A percentile compares a stretch with the other conserved stretches of the same genome.
These are phyloP conservation scores for Leccinum pellstonianum DNA, from an alignment of 768 basidiomycete species.

Conservation along the genomic window DNA sequence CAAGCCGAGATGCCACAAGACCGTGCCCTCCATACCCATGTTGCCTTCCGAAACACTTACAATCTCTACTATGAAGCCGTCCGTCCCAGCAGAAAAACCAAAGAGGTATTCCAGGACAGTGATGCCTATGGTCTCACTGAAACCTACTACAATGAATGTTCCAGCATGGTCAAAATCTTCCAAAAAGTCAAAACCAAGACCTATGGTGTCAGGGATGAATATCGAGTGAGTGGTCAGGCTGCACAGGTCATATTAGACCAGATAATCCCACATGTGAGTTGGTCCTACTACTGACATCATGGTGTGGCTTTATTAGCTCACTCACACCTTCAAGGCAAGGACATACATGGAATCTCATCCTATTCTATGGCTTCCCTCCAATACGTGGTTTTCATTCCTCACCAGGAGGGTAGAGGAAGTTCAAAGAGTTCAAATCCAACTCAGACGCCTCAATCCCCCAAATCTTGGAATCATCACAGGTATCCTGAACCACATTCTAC, in stretches of 20 bases:
- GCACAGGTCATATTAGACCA: neutral
- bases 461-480: too few species aligned
- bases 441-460: neutral
- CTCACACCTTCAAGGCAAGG: neutral
- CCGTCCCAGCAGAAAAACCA: constrained; percentile 4
- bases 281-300: too few species aligned
- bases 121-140: constrained; percentile 11
- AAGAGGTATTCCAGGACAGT: neutral
- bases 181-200: neutral
- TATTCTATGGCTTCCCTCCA: constrained; percentile 6
- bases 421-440: neutral
- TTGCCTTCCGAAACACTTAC: constrained; percentile 17
- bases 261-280: constrained; percentile 1
- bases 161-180: neutral
- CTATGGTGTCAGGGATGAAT: constrained; percentile 4
- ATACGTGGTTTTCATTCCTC: constrained; percentile 3
- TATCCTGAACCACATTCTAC: too few species aligned
- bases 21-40: constrained; percentile 2
- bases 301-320: neutral
- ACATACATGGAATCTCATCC: neutral
- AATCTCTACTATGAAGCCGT: constrained; percentile 17
- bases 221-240: constrained; percentile 8
- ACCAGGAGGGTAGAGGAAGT: neutral
- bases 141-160: neutral
- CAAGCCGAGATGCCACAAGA: constrained; percentile 19